Evolutionary conservation across 2,329 filamentous ascomycete species (phyloP), one percentile per base, ranked within the genome.

Genomic region (Penicillium corylophilum): DNA sequence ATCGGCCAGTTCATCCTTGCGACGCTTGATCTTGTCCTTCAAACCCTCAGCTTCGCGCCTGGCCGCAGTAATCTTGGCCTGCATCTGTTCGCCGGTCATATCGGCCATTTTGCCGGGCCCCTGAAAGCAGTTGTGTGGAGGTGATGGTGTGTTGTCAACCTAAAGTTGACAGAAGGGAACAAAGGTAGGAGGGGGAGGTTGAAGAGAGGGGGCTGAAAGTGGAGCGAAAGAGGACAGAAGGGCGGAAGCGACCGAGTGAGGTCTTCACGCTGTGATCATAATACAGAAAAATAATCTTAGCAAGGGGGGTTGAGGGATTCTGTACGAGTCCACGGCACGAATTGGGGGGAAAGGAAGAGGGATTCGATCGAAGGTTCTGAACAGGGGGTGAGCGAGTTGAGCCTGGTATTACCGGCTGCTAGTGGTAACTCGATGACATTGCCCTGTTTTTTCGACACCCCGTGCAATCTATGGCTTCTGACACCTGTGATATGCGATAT

Each of bases 1-100:
- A 77, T 99, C 94, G 72, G 93, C 93, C 66, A 99, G 84, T 79
- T 97, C 94, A 84, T 99, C 94, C 88, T 97, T 97, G 86, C 95
- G 96, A 78, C 92, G 86, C 87, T 96, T 97, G 85, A 97, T 97
- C 76, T 90, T 88, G 75, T 97, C 93, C 82, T 97, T 97, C 66
- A 97, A 81, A 48, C 89, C 92, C 81, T 97, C 94, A 67, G 94
- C 94, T 82, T 99, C 94, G 80, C 94, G 90, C 76, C 94, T 87
- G 73, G 94, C 93, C 70, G 89, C 87, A 71, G 90, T 88, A 68
- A 94, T 93, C 77, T 88, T 88, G 78, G 92, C 88, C 82, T 97
- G 93, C 85, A 96, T 95, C 64, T 78, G 75, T 69, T 79, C 76
- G 66, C 74, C 73, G 61, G 71, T 74, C 74, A 78, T 75, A 61